Evolutionary conservation across 176 grass and related monocot species (phyloP), one percentile per base, ranked within the genome.

Genomic region (Zoysia japonica): DNA sequence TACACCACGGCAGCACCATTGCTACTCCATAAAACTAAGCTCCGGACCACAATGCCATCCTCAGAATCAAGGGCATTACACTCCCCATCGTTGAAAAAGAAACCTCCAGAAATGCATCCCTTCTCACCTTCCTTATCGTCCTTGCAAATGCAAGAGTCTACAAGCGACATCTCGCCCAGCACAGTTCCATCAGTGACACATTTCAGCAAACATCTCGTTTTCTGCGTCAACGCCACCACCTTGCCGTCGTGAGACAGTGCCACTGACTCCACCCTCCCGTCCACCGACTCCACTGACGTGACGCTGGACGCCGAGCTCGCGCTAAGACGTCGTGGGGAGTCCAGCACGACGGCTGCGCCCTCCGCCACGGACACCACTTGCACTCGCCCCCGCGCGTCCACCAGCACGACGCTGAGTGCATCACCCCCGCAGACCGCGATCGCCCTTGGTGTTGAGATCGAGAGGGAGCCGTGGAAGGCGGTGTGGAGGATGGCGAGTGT

Each of bases 201-300:
- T 84, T 94, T 97, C 48, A 97, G 89, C 85, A 94, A 93, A 78
- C 89, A 97, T 47, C 77, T 84, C 56, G 71, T 80, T 42, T 77
- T 86, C 62, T 82, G 85, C 67, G 88, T 80, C 56, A 97, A 45
- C 3, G 82, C 91, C 61, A 89, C 41, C 5, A 94, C 72, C 70
- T 88, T 97, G 20, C 94, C 89, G 71, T 92, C 94, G 43, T 68
- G 50, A 20, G 89, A 83, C 60, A 94, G 37, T 1, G 78, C 74
- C 77, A 94, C 83, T 0, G 83, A 89, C 59, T 88, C 85, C 46
- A 82, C 80, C 54, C 7, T 47, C 19, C 80, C 89, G 14, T 86
- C 77, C 28, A 49, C 80, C 57, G 65, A 56, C 16, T 90, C 88
- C 3, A 13, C 54, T 0, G 76, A 80, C 14, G 81, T 56, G 4